phyloP scores from a whole-genome alignment of 441 rosid genomes.

The Gossypium schwendimanii region DNA sequence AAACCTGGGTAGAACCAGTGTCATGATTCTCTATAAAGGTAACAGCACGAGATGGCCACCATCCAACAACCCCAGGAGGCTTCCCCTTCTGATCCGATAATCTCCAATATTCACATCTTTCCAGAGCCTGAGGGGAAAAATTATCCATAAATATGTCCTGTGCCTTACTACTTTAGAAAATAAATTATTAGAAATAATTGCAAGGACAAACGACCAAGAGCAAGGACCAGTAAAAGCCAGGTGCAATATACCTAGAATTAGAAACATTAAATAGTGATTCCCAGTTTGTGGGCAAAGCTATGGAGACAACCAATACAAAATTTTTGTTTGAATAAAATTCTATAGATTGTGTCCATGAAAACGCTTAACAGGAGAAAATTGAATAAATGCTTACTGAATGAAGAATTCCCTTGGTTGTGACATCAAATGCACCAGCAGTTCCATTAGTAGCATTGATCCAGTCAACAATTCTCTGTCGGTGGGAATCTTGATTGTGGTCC shows the following conservation, averaged over 20 bases:
- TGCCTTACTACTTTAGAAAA: background rate
- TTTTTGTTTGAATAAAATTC: background rate
- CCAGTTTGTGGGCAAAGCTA: background rate
- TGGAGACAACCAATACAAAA: background rate
- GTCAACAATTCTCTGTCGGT: constrained; percentile 85
- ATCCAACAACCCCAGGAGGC: constrained; percentile 93
- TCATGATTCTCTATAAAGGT: constrained; percentile 95
- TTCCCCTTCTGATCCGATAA: constrained; percentile 78
- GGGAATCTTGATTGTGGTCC: constrained; percentile 92
- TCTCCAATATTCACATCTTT: constrained; percentile 88
- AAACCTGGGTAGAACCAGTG: constrained; percentile 97
- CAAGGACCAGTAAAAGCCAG: background rate
- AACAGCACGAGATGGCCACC: constrained; percentile 99
- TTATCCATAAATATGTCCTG: constrained; percentile 2
- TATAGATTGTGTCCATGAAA: background rate
- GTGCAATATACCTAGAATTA: constrained; percentile 4
- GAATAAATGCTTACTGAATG: constrained; percentile 50
- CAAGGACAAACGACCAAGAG: background rate
- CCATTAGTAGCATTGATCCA: constrained; percentile 87
- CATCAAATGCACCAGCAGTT: constrained; percentile 91
- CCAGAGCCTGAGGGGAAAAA: constrained; percentile 46
- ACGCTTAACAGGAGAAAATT: background rate
- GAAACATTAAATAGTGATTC: constrained; percentile 9
- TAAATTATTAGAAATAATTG: background rate
- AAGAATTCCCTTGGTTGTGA: constrained; percentile 93